phyloP scores from a whole-genome alignment of 2,329 filamentous ascomycete genomes.

The Ascomycota sp. region DNA sequence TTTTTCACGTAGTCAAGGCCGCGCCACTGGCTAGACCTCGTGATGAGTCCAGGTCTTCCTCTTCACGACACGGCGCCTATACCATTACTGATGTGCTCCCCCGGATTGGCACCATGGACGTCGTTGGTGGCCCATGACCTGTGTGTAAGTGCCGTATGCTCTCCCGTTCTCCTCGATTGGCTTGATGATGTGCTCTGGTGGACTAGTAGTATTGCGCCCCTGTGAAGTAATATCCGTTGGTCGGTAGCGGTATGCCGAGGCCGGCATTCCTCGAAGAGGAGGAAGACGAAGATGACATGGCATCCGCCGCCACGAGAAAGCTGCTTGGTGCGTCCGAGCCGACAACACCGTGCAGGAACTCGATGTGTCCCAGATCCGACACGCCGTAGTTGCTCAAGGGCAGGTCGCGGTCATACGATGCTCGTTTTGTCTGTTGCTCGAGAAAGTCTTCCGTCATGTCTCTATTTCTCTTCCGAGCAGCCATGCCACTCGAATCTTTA shows the following conservation, averaged over 20 bases:
- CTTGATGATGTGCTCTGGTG: background rate
- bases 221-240: constrained; percentile 5
- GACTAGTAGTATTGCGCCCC: constrained; percentile 4
- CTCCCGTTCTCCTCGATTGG: background rate
- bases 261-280: constrained; percentile 3
- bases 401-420: constrained; percentile 5
- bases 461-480: constrained; percentile 23
- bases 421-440: constrained; percentile 6
- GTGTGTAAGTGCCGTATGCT: too few species aligned
- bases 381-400: constrained; percentile 4
- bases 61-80: too few species aligned
- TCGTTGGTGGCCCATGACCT: too few species aligned
- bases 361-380: constrained; percentile 4
- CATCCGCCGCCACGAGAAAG: constrained; percentile 2
- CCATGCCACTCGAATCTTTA: constrained; percentile 52
- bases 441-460: constrained; percentile 4
- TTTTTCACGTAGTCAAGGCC: too few species aligned
- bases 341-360: constrained; percentile 2
- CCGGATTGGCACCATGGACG: too few species aligned
- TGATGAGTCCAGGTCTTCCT: too few species aligned
- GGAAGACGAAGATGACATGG: constrained; percentile 1
- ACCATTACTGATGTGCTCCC: too few species aligned
- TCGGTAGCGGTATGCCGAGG: constrained; percentile 3
- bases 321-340: constrained; percentile 2
- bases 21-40: too few species aligned